These are phyloP conservation scores for Friedmanniomyces endolithicus DNA, from an alignment of 495 filamentous ascomycete species.

Conservation along the genomic window DNA sequence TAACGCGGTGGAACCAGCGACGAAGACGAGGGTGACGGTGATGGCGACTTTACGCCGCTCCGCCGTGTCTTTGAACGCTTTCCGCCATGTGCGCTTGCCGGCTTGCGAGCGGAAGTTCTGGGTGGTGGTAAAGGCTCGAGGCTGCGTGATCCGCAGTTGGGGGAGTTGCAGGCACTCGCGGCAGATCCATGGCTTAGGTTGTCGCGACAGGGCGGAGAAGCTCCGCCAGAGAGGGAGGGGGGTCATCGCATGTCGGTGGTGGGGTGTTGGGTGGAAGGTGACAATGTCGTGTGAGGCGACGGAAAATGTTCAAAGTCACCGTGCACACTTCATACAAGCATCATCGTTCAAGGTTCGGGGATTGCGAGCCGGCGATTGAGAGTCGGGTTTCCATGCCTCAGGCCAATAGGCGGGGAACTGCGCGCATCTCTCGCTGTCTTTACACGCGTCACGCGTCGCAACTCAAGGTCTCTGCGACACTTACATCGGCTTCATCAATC, in stretches of 20 bases:
- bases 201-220: conserved; percentile 6
- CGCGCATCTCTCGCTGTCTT: too few species aligned
- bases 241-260: conserved; percentile 6
- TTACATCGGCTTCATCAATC: too few species aligned
- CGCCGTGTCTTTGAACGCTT: not conserved
- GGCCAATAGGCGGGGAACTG: too few species aligned
- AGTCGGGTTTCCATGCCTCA: too few species aligned
- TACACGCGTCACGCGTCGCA: not conserved
- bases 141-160: not conserved
- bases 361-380: too few species aligned
- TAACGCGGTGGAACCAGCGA: conserved; percentile 39
- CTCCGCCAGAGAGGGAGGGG: not conserved
- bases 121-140: conserved; percentile 7
- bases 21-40: conserved; percentile 12
- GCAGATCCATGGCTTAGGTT: conserved; percentile 8
- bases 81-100: conserved; percentile 17
- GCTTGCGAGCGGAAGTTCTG: conserved; percentile 9
- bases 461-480: not conserved
- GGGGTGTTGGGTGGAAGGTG: too few species aligned
- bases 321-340: too few species aligned
- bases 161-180: conserved; percentile 3
- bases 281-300: too few species aligned
- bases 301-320: too few species aligned
- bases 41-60: conserved; percentile 17
- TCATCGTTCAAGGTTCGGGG: too few species aligned